Base-by-base conservation (phyloP, 2,329 filamentous ascomycete species). In the Metarhizium album region DNA sequence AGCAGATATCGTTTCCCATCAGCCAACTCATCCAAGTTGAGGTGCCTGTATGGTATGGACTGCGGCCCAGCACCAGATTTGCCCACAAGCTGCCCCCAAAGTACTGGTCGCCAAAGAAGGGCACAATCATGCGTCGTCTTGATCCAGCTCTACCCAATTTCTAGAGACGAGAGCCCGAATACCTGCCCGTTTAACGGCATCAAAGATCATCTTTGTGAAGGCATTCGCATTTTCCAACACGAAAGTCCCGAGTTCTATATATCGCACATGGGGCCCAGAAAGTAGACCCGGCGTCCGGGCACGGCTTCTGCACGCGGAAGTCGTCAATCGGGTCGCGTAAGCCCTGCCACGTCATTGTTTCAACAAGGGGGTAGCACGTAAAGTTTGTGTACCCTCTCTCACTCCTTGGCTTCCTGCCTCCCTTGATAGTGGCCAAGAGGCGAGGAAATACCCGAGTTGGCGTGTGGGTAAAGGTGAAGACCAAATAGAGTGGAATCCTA, bases 321-420 rank as follows among this genome's bases (percentile, higher is more conserved):
- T 80, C 72, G 60, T 91, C 91, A 56, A 91, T 79, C 29, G 91
- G 69, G 62, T 90, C 87, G 2, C 87, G 87, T 1, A 91, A 73
- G 0, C 90, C 90, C 65, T 95, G 89, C 89, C 89, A 95, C 1
- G 89, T 86, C 77, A 91, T 87, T 80, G 88, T 84, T 62, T 91
- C 87, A 1, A 91, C 84, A 35, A 91, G 68, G 0, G 85, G 82
- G 61, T 90, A 93, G 2, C 80, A 85, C 63, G 91, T 87, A 61
- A 87, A 89, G 64, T 91, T 93, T 14, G 83, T 81, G 61, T 87
- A 87, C 20, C 79, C 80, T 1, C 78, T 73, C 58, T 90, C 84
- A 7, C 87, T 78, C 55, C 87, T 87, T 13, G 77, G 81, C 53
- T 76, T 77, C 5, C 5, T 18, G 35, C 35, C n/a, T 9, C 35